Evolutionary conservation across 2,329 filamentous ascomycete genomes (phyloP).

Genomic region (Aspergillus sp.): DNA sequence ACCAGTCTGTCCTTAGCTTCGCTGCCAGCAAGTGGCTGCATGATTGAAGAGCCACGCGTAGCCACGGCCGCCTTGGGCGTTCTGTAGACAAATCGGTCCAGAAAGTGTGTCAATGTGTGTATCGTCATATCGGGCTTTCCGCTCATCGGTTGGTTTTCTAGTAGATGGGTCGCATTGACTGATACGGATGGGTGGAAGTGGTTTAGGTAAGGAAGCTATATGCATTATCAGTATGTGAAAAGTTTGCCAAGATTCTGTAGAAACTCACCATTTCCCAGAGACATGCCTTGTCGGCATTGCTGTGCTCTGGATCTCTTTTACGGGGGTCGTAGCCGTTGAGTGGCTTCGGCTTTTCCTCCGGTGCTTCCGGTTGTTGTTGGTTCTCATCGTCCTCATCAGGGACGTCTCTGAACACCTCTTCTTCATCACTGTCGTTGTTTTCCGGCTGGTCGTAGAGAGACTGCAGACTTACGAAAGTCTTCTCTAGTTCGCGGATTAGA

Average conservation of each 20-base stretch:
- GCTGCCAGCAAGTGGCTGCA: slow-evolving; percentile 81
- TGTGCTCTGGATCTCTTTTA: slow-evolving; percentile 88
- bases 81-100: slow-evolving; percentile 98
- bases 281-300: slow-evolving; percentile 89
- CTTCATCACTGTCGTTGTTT: slow-evolving; percentile 67
- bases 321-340: slow-evolving; percentile 71
- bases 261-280: slow-evolving; percentile 80
- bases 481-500: slow-evolving; percentile 76
- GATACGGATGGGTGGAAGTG: slow-evolving; percentile 95
- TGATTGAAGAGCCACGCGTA: slow-evolving; percentile 81
- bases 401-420: slow-evolving; percentile 69
- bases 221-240: slow-evolving; percentile 18
- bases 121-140: slow-evolving; percentile 87
- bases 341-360: slow-evolving; percentile 33
- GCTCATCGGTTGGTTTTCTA: slow-evolving; percentile 68
- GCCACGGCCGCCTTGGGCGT: slow-evolving; percentile 71
- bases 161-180: slow-evolving; percentile 72
- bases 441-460: slow-evolving; percentile 79
- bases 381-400: slow-evolving; percentile 54
- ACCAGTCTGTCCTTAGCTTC: slow-evolving; percentile 63
- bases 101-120: slow-evolving; percentile 90
- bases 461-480: slow-evolving; percentile 75
- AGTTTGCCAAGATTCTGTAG: background rate
- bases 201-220: slow-evolving; percentile 62
- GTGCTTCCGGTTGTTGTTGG: slow-evolving; percentile 18